A percentile compares a stretch with the other conserved stretches of the same genome.
Evolutionary conservation across 2,329 filamentous ascomycete species (phyloP).

Genomic region (Fragosphaeria purpurea): DNA sequence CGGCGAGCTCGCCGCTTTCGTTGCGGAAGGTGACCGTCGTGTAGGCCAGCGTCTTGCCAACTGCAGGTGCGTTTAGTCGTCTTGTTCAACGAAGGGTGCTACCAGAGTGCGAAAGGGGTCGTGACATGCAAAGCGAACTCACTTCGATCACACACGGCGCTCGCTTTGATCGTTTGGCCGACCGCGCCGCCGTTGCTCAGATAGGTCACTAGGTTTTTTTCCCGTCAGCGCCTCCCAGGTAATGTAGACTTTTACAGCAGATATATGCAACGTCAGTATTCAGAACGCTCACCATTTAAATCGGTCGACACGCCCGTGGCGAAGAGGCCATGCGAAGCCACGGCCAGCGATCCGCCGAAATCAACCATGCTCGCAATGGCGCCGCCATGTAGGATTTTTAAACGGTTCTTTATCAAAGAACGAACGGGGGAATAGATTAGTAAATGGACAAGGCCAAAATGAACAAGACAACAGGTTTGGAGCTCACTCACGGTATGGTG

Average conservation of each 20-base stretch:
- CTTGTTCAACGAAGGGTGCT: too few species aligned
- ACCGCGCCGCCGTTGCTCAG: constrained; percentile 46
- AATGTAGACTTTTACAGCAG: too few species aligned
- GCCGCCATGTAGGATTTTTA: constrained; percentile 68
- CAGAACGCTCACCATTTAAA: constrained; percentile 40
- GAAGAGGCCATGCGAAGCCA: constrained; percentile 53
- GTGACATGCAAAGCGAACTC: constrained; percentile 12
- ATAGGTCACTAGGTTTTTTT: constrained; percentile 44
- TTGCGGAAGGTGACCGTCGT: constrained; percentile 52
- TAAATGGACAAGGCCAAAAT: too few species aligned
- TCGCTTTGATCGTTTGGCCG: constrained; percentile 46
- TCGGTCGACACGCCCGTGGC: constrained; percentile 57
- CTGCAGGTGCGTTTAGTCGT: constrained; percentile 22
- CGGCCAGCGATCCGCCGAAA: constrained; percentile 53
- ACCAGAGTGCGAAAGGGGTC: too few species aligned
- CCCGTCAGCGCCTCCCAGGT: background rate
- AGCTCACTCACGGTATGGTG: constrained; percentile 54
- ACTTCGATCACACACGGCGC: constrained; percentile 54
- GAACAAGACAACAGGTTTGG: too few species aligned
- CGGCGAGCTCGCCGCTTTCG: constrained; percentile 47
- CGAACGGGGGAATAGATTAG: too few species aligned
- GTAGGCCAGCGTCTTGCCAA: constrained; percentile 54
- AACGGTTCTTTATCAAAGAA: constrained; percentile 51
- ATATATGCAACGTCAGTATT: too few species aligned
- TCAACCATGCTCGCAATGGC: constrained; percentile 69